These are phyloP conservation scores for Pichia ethanolica DNA, from an alignment of 805 yeast genomes.

Conservation along the genomic window DNA sequence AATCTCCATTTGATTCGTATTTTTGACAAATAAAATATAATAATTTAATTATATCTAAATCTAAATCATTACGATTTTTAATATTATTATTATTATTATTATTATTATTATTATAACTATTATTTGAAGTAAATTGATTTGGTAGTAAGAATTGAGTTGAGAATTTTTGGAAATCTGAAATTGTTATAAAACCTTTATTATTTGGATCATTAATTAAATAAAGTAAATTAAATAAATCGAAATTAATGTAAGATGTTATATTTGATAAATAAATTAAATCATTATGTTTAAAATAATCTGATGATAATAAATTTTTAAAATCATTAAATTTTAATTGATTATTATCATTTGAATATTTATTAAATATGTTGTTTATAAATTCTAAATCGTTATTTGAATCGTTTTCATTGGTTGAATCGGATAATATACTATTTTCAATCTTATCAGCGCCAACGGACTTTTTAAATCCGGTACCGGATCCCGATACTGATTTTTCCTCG, in stretches of 20 bases:
- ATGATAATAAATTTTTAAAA: constrained; percentile 36
- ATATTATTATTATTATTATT: constrained; percentile 10
- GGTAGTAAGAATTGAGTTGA: constrained; percentile 37
- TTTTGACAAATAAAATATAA: constrained; percentile 48
- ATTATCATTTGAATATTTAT: constrained; percentile 33
- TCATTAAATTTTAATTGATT: constrained; percentile 27
- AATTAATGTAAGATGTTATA: constrained; percentile 33
- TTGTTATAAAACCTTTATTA: constrained; percentile 48
- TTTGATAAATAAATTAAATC: constrained; percentile 15
- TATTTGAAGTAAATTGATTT: background rate
- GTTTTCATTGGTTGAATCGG: too few species aligned
- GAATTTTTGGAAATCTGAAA: constrained; percentile 66
- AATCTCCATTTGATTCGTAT: constrained; percentile 28
- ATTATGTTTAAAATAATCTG: constrained; percentile 27
- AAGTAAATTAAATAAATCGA: constrained; percentile 60
- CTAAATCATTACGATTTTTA: constrained; percentile 35
- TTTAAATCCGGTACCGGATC: too few species aligned
- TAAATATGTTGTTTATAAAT: constrained; percentile 28
- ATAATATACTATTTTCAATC: too few species aligned
- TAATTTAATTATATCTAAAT: constrained; percentile 39
- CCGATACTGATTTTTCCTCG: too few species aligned
- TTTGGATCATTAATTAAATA: constrained; percentile 74
- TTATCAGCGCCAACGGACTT: too few species aligned
- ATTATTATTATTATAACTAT: background rate
- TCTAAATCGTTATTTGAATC: too few species aligned